These are phyloP conservation scores for Thielaviopsis populi DNA, from an alignment of 2,329 filamentous ascomycete genomes.

Conservation along the genomic window DNA sequence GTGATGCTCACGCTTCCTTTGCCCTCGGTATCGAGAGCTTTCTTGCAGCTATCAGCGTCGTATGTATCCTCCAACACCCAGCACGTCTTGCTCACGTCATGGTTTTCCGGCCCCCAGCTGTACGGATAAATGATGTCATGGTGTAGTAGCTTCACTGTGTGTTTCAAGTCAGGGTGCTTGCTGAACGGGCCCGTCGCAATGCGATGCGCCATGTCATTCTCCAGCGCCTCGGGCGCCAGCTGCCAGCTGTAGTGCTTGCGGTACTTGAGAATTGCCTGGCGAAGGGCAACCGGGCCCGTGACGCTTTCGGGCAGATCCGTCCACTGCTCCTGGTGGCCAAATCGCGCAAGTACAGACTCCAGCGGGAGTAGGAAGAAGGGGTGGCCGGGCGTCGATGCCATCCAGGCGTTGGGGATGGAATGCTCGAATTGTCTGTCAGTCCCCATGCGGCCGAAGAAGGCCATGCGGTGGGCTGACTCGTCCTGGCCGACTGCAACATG, in stretches of 20 bases:
- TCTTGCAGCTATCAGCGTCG: constrained; percentile 19
- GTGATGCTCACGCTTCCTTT: constrained; percentile 21
- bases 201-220: constrained; percentile 8
- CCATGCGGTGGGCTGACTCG: constrained; percentile 9
- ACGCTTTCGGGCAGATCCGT: constrained; percentile 12
- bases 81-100: constrained; percentile 17
- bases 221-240: not conserved
- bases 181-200: constrained; percentile 8
- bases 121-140: constrained; percentile 21
- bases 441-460: constrained; percentile 25
- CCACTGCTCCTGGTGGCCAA: not conserved
- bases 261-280: constrained; percentile 17
- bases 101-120: constrained; percentile 19
- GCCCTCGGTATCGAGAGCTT: constrained; percentile 17
- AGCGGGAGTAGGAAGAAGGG: constrained; percentile 24
- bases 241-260: constrained; percentile 6
- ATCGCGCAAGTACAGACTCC: constrained; percentile 17
- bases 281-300: constrained; percentile 18
- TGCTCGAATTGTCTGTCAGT: constrained; percentile 21
- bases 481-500: constrained; percentile 4
- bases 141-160: constrained; percentile 20
- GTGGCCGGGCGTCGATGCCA: constrained; percentile 25
- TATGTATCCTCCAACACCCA: constrained; percentile 19
- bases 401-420: constrained; percentile 27
- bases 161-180: not conserved